Evolutionary conservation across 306 rosid genomes (phyloP).

Genomic region (Morella rubra): DNA sequence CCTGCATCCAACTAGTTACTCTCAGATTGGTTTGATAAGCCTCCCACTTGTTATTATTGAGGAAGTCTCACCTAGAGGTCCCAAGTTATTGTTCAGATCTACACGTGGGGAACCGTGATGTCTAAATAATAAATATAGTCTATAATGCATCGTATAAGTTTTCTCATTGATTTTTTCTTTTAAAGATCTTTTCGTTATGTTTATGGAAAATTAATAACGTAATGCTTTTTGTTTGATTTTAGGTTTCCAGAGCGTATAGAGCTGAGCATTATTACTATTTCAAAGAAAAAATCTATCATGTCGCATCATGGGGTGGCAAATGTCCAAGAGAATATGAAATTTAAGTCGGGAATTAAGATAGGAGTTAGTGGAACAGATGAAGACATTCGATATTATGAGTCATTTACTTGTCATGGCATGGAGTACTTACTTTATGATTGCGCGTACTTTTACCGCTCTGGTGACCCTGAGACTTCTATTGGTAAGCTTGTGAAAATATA

Average conservation of each 20-base stretch:
- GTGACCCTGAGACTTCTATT: constrained; percentile 42
- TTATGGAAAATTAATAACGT: not conserved
- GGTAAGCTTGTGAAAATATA: constrained; percentile 54
- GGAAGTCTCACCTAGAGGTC: not conserved
- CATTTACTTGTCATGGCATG: constrained; percentile 46
- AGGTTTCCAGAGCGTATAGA: constrained; percentile 8
- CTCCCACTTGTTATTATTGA: not conserved
- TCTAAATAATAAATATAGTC: not conserved
- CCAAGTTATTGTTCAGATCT: not conserved
- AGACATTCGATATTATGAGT: constrained; percentile 34
- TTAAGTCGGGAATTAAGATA: constrained; percentile 54
- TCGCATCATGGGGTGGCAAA: constrained; percentile 5
- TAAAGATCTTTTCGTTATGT: not conserved
- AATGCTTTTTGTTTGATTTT: not conserved
- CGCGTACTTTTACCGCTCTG: constrained; percentile 31
- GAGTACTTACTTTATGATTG: constrained; percentile 54
- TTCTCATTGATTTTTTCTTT: no score
- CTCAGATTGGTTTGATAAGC: no score
- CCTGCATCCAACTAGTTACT: not conserved
- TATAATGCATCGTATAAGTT: not conserved
- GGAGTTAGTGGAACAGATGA: constrained; percentile 22
- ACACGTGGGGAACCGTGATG: not conserved
- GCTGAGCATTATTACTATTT: constrained; percentile 10
- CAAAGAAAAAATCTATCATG: constrained; percentile 18
- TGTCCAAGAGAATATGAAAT: constrained; percentile 28